Base-by-base conservation (phyloP, 345 rosid genomes). In the Citrus cavaleriei region DNA sequence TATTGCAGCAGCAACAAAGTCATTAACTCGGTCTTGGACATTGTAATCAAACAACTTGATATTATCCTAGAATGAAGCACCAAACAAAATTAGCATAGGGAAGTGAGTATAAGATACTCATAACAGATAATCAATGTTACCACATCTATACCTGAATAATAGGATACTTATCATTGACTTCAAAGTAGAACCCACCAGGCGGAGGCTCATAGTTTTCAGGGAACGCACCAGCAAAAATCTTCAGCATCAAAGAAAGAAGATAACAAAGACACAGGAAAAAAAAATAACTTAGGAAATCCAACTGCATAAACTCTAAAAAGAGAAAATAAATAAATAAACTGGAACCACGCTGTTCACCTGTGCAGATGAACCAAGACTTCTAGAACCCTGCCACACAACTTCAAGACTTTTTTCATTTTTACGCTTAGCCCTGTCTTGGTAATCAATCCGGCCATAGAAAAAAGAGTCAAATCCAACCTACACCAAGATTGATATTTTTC, bases 161-260 rank as follows among this genome's bases (percentile, higher is more conserved):
- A 3, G 97, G 94, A 67, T 89, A 88, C 70, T 79, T 84, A 87
- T 86, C 97, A 24, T 86, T 92, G 84, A 96, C 93, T 89, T 96
- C 99, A 84, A 86, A 96, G 87, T 93, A 92, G 89, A 96, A 96
- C 79, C 89, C 97, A 80, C 91, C 97, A 62, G 97, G 83, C 14
- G 99, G 98, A 75, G 98, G 99, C 76, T 96, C 99, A 73, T 96
- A 96, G 81, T 94, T 86, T 76, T 85, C 49, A 25, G 99, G 99
- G 77, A 96, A 96, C 68, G 98, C 97, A 83, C 98, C 97, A 35
- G 99, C 92, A 89, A 94, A 96, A 73, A 96, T 96, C 98, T 96
- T 84, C 74, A 79, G 60, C 58, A 79, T 46, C 38, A 66, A 76
- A 65, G 27, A 60, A 79, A 75, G 67, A 79, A 75, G 69, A 54